phyloP scores from a whole-genome alignment of 352 stramenopile genomes.

The Phytopythium sindhum region DNA sequence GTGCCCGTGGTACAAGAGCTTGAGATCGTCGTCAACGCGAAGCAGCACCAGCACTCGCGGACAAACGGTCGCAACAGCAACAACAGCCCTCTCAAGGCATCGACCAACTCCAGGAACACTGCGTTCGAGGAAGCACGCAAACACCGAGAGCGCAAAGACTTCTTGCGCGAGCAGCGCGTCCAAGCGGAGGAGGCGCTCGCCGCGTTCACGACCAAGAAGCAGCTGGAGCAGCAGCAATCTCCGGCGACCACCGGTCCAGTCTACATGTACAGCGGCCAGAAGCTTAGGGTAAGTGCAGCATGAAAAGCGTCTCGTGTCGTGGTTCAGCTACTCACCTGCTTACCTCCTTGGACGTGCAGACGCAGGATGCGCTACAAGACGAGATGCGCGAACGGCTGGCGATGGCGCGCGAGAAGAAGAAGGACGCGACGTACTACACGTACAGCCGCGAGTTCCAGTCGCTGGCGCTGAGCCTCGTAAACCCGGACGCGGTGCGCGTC shows the following conservation, averaged over 20 bases:
- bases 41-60: constrained; percentile 5
- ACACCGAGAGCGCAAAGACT: constrained; percentile 54
- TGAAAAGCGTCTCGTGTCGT: background rate
- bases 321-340: background rate
- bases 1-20: constrained; percentile 8
- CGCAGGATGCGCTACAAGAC: constrained; percentile 83
- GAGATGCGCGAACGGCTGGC: constrained; percentile 61
- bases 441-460: constrained; percentile 88
- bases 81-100: constrained; percentile 45
- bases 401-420: constrained; percentile 26
- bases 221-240: constrained; percentile 26
- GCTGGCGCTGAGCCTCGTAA: constrained; percentile 77
- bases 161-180: constrained; percentile 42
- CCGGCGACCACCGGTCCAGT: constrained; percentile 19
- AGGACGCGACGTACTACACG: constrained; percentile 70
- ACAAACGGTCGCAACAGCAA: background rate
- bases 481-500: constrained; percentile 54
- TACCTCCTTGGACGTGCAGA: constrained; percentile 24
- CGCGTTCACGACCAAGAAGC: constrained; percentile 39
- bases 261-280: constrained; percentile 89
- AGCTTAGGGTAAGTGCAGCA: constrained; percentile 50
- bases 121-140: constrained; percentile 52
- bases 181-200: constrained; percentile 22
- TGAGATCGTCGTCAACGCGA: constrained; percentile 1
- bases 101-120: constrained; percentile 71